Evolutionary conservation across 805 yeast species (phyloP), one percentile per base, ranked within the genome.

Genomic region (Hyphopichia homilentoma): DNA sequence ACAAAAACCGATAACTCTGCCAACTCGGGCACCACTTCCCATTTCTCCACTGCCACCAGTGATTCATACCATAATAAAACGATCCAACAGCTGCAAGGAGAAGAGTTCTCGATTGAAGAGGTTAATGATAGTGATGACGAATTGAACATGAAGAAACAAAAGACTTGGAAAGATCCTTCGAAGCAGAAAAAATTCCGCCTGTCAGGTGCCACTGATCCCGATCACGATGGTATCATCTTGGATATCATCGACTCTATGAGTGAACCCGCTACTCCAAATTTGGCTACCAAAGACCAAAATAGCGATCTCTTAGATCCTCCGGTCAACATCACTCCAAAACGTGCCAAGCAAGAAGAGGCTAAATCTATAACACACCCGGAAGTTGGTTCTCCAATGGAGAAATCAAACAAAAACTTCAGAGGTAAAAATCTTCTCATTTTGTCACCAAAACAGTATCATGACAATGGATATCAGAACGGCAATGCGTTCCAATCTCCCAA

Each of bases 91-190:
- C 36, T 18, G n/a, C 18, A 29, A 8, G 53, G 46, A n/a, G 34
- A 50, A 34, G 63, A 57, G 20, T 57, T 46, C 21, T 59, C 62
- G 3, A 65, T 66, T 30, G 72, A 65, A 44, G 72, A 66, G 40
- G 52, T 61, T 16, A 58, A 61, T 35, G 67, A 62, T 40, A 50
- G 60, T 17, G 70, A 65, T 38, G 69, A 63, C 29, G 67, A 62
- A 42, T 40, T 55, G 15, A 50, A 43, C 11, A 18, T 23, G 35
- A 28, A 34, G 23, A 25, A 24, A 12, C 22, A 20, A 20, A 20
- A 17, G 24, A 7, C 17, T 17, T 19, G 29, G 24, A 14, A 28
- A 26, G 9, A 23, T 20, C 3, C 21, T n/a, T 4, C 24, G 21
- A 21, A 21, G 15, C 8, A n/a, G 9, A 16, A 4, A 21, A 34